Conservation (phyloP, 2,329 filamentous ascomycete species). For the Hypocrella siamensis region DNA sequence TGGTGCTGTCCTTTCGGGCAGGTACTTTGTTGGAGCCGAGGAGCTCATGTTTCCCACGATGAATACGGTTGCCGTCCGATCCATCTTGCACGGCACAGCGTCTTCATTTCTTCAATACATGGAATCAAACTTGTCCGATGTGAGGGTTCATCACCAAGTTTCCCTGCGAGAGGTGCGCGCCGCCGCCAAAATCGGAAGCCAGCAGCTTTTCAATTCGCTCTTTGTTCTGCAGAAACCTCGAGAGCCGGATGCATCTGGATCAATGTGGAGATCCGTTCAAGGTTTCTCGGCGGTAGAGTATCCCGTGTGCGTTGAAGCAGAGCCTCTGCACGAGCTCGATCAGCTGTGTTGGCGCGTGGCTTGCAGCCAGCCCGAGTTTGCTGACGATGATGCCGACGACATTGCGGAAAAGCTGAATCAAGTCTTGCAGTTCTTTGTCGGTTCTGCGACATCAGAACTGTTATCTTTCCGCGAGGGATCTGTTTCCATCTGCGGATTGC, state of each 20-base stretch:
- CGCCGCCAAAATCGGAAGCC: slow-evolving; percentile 16
- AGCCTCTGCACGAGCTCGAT: slow-evolving; percentile 33
- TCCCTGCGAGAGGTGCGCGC: slow-evolving; percentile 56
- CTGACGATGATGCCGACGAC: slow-evolving; percentile 23
- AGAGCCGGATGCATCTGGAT: background rate
- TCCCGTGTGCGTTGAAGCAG: slow-evolving; percentile 68
- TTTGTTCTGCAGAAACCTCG: slow-evolving; percentile 35
- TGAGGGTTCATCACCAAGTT: slow-evolving; percentile 60
- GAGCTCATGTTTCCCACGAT: slow-evolving; percentile 72
- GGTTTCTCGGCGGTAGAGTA: slow-evolving; percentile 61
- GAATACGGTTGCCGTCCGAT: slow-evolving; percentile 71
- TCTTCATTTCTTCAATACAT: slow-evolving; percentile 53
- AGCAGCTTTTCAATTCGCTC: slow-evolving; percentile 35
- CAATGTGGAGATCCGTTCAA: slow-evolving; percentile 46
- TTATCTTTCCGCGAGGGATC: slow-evolving; percentile 34
- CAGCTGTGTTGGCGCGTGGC: slow-evolving; percentile 56
- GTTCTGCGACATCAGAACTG: slow-evolving; percentile 28
- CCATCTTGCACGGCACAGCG: slow-evolving; percentile 53
- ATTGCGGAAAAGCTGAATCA: slow-evolving; percentile 45
- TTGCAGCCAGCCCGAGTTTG: slow-evolving; percentile 42
- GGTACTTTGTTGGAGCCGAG: slow-evolving; percentile 57
- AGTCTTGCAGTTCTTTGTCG: slow-evolving; percentile 41
- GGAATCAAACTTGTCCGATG: slow-evolving; percentile 51
- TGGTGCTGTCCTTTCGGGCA: slow-evolving; percentile 69
- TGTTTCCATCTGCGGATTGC: slow-evolving; percentile 52